These are phyloP conservation scores for Vigna mungo DNA, from an alignment of 306 rosid species.

Conservation along the genomic window DNA sequence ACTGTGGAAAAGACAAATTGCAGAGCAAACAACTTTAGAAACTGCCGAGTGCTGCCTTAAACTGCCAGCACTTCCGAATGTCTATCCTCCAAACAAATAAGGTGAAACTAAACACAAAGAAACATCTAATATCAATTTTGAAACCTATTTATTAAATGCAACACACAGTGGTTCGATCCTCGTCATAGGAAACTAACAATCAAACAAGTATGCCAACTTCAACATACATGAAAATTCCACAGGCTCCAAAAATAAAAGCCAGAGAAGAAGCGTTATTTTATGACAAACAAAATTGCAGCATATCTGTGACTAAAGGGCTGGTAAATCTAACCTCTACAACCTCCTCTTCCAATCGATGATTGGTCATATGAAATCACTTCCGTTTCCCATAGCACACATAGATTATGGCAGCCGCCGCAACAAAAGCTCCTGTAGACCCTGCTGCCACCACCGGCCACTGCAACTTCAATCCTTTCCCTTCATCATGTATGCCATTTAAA, in stretches of 20 bases:
- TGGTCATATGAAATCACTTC: slow-evolving; percentile 50
- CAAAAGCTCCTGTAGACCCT: slow-evolving; percentile 75
- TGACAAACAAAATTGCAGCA: slow-evolving; percentile 74
- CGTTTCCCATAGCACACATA: slow-evolving; percentile 58
- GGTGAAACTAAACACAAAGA: slow-evolving; percentile 6
- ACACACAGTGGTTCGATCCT: slow-evolving; percentile 40
- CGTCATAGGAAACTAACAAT: slow-evolving; percentile 51
- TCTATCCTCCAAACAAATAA: slow-evolving; percentile 2
- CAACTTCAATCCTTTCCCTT: slow-evolving; percentile 50
- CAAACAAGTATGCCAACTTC: slow-evolving; percentile 53
- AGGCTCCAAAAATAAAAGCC: slow-evolving; percentile 58
- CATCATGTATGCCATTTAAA: slow-evolving; percentile 51
- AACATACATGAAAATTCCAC: slow-evolving; percentile 44
- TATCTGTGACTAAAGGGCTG: slow-evolving; percentile 37
- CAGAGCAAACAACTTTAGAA: slow-evolving; percentile 5
- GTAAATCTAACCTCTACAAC: slow-evolving; percentile 62
- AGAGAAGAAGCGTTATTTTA: slow-evolving; percentile 47
- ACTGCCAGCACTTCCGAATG: slow-evolving; percentile 2
- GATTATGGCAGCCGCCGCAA: slow-evolving; percentile 54
- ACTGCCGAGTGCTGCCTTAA: neutral
- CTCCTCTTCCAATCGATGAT: slow-evolving; percentile 32
- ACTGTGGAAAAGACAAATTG: slow-evolving; percentile 8
- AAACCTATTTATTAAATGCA: slow-evolving; percentile 41
- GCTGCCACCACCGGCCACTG: slow-evolving; percentile 74
- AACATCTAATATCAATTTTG: slow-evolving; percentile 17